These are phyloP conservation scores for Xylaria sp. DNA, from an alignment of 2,329 filamentous ascomycete species.

Conservation along the genomic window DNA sequence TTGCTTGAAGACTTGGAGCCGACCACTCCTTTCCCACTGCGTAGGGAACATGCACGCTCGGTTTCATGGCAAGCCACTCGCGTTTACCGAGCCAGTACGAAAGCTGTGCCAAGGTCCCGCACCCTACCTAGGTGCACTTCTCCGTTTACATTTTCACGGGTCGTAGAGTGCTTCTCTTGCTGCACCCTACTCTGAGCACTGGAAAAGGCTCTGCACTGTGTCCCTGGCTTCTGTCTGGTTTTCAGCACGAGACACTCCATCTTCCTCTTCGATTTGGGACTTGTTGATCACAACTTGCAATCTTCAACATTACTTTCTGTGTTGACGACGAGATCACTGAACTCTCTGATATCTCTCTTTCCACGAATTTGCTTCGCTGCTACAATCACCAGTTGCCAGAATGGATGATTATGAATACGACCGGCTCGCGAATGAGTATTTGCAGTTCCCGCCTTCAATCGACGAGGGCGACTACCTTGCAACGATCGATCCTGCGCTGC, in stretches of 20 bases:
- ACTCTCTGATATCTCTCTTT: not conserved
- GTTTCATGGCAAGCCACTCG: too few relatives aligned
- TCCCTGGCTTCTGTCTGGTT: not conserved
- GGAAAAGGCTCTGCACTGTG: too few relatives aligned
- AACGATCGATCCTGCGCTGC: slow-evolving; percentile 3
- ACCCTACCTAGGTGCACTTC: too few relatives aligned
- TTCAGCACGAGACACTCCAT: not conserved
- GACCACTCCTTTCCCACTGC: not conserved
- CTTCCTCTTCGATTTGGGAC: not conserved
- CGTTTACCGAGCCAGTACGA: too few relatives aligned
- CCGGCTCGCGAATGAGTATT: not conserved
- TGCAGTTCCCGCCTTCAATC: too few relatives aligned
- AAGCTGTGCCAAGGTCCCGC: not conserved
- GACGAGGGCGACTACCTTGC: not conserved
- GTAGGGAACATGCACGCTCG: not conserved
- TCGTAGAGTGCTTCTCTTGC: too few relatives aligned
- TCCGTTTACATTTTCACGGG: too few relatives aligned
- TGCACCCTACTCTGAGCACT: too few relatives aligned
- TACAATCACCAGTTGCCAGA: not conserved
- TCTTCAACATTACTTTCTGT: not conserved
- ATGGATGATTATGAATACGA: not conserved
- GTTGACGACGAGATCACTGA: not conserved
- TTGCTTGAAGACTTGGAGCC: not conserved
- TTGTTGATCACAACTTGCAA: not conserved
- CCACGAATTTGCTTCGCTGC: too few relatives aligned